Conservation (phyloP, 139 green algal genomes). For the Diplosphaera chodatii region DNA sequence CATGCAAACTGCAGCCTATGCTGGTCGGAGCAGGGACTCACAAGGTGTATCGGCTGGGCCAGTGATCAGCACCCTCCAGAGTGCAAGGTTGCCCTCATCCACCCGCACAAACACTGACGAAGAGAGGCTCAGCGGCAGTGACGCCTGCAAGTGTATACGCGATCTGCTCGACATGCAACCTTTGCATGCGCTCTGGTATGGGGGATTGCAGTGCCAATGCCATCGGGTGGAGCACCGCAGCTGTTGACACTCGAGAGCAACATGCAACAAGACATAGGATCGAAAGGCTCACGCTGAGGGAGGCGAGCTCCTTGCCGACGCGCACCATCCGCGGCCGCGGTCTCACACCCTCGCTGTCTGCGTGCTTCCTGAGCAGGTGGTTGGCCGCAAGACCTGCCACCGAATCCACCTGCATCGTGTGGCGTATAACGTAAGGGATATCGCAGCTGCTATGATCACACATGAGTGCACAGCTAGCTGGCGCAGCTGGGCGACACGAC, state of each 20-base stretch:
- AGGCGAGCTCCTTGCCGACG: constrained; percentile 54
- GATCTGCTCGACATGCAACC: no score
- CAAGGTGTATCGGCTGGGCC: constrained; percentile 8
- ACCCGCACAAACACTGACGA: constrained; percentile 61
- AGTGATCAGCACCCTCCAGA: constrained; percentile 70
- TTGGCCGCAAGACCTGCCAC: constrained; percentile 4
- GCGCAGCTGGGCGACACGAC: no score
- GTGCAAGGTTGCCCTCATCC: constrained; percentile 45
- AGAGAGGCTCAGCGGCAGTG: constrained; percentile 43
- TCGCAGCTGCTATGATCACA: no score
- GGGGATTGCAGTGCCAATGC: no score
- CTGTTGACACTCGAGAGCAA: no score
- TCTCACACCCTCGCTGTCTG: constrained; percentile 11
- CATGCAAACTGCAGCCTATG: background rate
- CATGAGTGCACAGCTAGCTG: no score
- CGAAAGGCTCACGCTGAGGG: constrained; percentile 19
- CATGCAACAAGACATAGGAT: no score
- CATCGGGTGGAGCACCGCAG: no score
- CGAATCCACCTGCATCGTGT: constrained; percentile 21
- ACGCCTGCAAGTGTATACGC: constrained; percentile 1
- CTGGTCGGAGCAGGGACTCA: no score
- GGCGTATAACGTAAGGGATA: no score
- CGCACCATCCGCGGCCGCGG: constrained; percentile 23
- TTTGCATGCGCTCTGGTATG: no score
- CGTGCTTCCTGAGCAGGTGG: constrained; percentile 24